These are phyloP conservation scores for Ogataea sp. DNA, from an alignment of 805 yeast species.

Conservation along the genomic window DNA sequence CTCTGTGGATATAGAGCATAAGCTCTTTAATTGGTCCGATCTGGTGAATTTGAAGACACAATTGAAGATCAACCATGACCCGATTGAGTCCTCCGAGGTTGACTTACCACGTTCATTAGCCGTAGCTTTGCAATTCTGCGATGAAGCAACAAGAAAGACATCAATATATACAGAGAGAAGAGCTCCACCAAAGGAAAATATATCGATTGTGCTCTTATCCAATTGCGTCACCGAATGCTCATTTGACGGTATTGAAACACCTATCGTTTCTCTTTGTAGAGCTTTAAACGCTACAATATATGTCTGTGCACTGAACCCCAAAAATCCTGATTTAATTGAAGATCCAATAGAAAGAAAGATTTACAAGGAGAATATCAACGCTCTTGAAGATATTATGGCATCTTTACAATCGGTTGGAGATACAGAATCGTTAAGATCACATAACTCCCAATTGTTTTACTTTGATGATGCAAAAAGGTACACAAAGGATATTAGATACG, in stretches of 20 bases:
- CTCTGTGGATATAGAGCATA: slow-evolving; percentile 9
- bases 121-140: slow-evolving; percentile 14
- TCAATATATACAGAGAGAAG: neutral
- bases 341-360: slow-evolving; percentile 6
- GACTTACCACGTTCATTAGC: slow-evolving; percentile 21
- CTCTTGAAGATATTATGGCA: too few species aligned
- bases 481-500: slow-evolving; percentile 8
- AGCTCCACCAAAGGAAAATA: slow-evolving; percentile 1
- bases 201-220: slow-evolving; percentile 1
- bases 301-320: neutral
- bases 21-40: slow-evolving; percentile 10
- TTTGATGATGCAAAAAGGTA: slow-evolving; percentile 8
- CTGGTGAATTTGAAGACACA: slow-evolving; percentile 7
- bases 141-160: slow-evolving; percentile 4
- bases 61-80: slow-evolving; percentile 10
- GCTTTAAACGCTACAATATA: neutral
- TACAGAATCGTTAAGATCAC: too few species aligned
- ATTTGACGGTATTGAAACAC: slow-evolving; percentile 1
- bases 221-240: slow-evolving; percentile 1
- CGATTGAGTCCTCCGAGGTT: slow-evolving; percentile 14
- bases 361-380: slow-evolving; percentile 2
- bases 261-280: slow-evolving; percentile 1
- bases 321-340: neutral
- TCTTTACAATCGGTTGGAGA: too few species aligned
- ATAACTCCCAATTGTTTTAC: slow-evolving; percentile 8